Base-by-base conservation (phyloP, 805 yeast genomes). In the Zygotorulaspora sp. region DNA sequence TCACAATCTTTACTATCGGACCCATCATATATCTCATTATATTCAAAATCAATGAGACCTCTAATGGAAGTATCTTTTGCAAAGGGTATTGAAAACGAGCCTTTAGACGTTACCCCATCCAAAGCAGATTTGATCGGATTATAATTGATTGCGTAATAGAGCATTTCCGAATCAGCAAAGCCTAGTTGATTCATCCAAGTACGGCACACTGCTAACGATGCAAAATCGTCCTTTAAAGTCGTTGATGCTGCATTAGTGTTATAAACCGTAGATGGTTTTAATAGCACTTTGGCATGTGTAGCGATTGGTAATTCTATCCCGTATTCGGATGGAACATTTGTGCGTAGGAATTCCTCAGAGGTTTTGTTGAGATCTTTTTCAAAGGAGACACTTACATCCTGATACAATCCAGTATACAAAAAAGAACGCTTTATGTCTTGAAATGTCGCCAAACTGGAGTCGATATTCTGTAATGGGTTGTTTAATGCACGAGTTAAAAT, bases 151-250 rank as follows among this genome's bases (percentile, higher is more conserved):
- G 71, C 74, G 45, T 70, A 60, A 35, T 73, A 72, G 2, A 73
- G 45, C 10, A 70, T 57, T 18, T 78, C 53, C 2, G 65, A 58
- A 51, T 78, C 83, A 0, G 82, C 83, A 25, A 75, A 74, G 8
- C 83, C 83, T 31, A 77, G 65, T 4, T 69, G 58, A 52, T 80
- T 80, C 44, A 65, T 62, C 44, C 71, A 66, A 2, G 61, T 47
- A 43, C 65, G 67, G 32, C 59, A 56, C 17, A 63, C 39, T 13
- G 59, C 61, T 21, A 62, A 40, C 5, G 65, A 45, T 17, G 68
- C 61, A 12, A 66, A 65, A 16, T 55, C 52, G 24, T 61, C 65
- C 6, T 61, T 50, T 23, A 65, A 63, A 7, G 57, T 47, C 7
- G 71, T 59, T 18, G 66, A 65, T 1, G 52, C 53, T n/a, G 49